phyloP scores from a whole-genome alignment of 2,329 filamentous ascomycete species.

The Fonsecaea monophora region DNA sequence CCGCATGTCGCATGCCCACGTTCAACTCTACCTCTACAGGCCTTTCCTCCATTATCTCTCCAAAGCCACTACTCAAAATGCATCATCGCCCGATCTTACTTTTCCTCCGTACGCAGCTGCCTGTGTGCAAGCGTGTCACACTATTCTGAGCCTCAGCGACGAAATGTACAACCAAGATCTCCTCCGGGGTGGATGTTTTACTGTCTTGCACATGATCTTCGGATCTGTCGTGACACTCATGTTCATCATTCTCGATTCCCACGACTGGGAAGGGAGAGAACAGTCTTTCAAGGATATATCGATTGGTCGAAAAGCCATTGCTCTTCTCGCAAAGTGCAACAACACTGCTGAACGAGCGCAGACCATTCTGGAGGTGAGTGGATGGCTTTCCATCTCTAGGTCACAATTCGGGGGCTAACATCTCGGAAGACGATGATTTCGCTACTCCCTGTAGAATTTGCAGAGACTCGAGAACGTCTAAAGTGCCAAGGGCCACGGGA shows the following conservation, averaged over 20 bases:
- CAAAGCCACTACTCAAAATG: not conserved
- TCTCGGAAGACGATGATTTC: constrained; percentile 4
- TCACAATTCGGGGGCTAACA: not conserved
- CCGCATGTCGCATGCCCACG: constrained; percentile 17
- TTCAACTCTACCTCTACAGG: constrained; percentile 20
- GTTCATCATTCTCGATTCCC: constrained; percentile 7
- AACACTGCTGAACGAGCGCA: constrained; percentile 1
- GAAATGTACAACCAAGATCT: constrained; percentile 4
- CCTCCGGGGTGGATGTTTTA: constrained; percentile 9
- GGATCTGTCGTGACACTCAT: constrained; percentile 10
- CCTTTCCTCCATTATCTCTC: constrained; percentile 19
- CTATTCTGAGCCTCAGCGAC: constrained; percentile 7
- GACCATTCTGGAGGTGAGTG: constrained; percentile 1
- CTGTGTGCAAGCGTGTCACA: constrained; percentile 16
- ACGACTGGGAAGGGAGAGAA: constrained; percentile 8
- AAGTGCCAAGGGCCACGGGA: not conserved
- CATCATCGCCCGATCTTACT: not conserved
- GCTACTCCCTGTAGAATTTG: constrained; percentile 2
- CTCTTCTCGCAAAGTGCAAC: not conserved
- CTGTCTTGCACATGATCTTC: constrained; percentile 8
- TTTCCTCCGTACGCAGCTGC: constrained; percentile 10
- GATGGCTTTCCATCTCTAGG: not conserved
- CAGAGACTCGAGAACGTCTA: constrained; percentile 8
- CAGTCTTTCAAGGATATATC: constrained; percentile 9
- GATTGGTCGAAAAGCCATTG: constrained; percentile 7